Base-by-base conservation (phyloP, 139 green algal species). In the Nannochloris sp. region DNA sequence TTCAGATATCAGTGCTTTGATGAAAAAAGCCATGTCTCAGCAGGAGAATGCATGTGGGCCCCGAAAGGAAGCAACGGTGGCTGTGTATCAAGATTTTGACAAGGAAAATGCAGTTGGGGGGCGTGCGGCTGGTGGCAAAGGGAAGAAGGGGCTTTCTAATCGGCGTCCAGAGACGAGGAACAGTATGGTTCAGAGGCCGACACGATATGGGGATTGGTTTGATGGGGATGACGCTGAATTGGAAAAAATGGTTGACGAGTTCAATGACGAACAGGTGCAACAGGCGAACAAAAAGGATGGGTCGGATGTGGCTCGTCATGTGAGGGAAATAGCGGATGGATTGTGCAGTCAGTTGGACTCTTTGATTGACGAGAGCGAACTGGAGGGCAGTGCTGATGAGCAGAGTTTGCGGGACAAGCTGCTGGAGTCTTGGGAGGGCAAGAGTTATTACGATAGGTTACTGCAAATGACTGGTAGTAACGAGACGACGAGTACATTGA, bases 131-230 rank as follows among this genome's bases (percentile, higher is more conserved):
- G 33, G 33, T 40, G 23, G 12, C 23, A 33, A 59, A 3, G 20
- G 16, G 12, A 59, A 59, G 23, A 20, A 33, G 23, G 12, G 23
- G 51, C 28, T 33, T 20, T 17, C 6, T 17, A 8, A 28, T 17
- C 43, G 46, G 17, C 46, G 46, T 2, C 20, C 12, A 29, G 57
- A 66, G 5, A 25, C 14, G 13, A 45, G 36, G 33, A 60, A 59
- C 13, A 67, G 43, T 26, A 29, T 67, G 62, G 43, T 63, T 23
- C 49, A 63, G 26, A 28, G 23, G 14, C 56, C 65, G 14, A 20
- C 67, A 33, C 69, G 69, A 6, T 76, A 55, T 28, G 70, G 70
- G 13, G 50, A 63, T 16, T 76, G 58, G 63, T 76, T 71, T 62
- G 43, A 67, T 20, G 70, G 70, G 0, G 59, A 61, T 26, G 70